Conservation (phyloP, 2,329 filamentous ascomycete genomes). For the Colletotrichum sublineola region DNA sequence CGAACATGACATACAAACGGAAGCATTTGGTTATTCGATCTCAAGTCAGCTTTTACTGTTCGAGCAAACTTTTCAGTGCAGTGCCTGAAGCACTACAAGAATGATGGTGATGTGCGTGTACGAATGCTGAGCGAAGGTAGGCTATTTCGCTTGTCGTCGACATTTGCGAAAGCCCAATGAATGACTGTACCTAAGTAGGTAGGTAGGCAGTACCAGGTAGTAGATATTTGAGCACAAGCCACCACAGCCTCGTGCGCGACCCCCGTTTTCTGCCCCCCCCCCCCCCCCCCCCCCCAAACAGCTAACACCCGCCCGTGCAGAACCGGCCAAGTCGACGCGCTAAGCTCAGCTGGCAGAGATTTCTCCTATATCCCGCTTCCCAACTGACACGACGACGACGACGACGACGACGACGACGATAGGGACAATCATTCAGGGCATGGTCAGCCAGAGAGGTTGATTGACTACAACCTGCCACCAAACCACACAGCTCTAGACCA, state of each 20-base stretch:
- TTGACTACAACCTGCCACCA: slow-evolving; percentile 28
- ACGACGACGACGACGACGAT: background rate
- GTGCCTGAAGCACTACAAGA: background rate
- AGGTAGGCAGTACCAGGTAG: background rate
- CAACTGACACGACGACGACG: background rate
- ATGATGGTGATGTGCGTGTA: background rate
- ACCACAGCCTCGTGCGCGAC: slow-evolving; percentile 24
- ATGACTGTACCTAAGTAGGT: background rate
- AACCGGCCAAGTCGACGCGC: slow-evolving; percentile 19
- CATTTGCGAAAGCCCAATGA: background rate
- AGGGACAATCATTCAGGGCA: background rate
- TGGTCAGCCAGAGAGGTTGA: slow-evolving; percentile 17
- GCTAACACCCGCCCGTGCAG: slow-evolving; percentile 22
- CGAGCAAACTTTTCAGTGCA: background rate
- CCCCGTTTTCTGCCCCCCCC: slow-evolving; percentile 30
- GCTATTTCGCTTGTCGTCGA: slow-evolving; percentile 35
- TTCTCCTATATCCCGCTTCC: slow-evolving; percentile 6
- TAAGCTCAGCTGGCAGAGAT: slow-evolving; percentile 31
- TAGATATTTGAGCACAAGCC: slow-evolving; percentile 25
- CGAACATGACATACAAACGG: background rate
- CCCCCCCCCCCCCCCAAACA: background rate
- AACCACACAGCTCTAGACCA: slow-evolving; percentile 19
- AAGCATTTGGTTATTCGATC: background rate
- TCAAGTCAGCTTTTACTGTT: background rate
- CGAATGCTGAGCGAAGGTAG: background rate